Percentiles rank a stretch among this genome's conserved stretches.
phyloP scores from a whole-genome alignment of 805 yeast genomes.

The Maudiozyma saulgeensis region DNA sequence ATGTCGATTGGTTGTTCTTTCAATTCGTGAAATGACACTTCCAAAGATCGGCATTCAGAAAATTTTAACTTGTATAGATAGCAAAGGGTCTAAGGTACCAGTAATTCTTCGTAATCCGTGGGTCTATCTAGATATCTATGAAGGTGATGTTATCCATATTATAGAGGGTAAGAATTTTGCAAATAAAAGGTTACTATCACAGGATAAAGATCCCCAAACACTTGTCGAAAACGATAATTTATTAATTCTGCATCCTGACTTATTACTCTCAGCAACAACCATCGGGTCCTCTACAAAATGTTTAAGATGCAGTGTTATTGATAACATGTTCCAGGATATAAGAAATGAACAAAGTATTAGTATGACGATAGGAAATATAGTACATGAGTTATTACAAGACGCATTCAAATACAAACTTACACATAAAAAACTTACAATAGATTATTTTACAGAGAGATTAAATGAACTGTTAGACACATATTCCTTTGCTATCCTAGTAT shows the following conservation, averaged over 20 bases:
- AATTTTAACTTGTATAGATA: conserved; percentile 43
- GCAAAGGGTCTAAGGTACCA: conserved; percentile 27
- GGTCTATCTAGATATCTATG: conserved; percentile 38
- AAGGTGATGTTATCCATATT: conserved; percentile 53
- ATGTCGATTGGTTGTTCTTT: conserved; percentile 22
- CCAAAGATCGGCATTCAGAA: conserved; percentile 35
- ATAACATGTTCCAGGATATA: conserved; percentile 46
- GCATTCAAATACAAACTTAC: conserved; percentile 30
- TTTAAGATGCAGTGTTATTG: conserved; percentile 57
- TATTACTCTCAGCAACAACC: conserved; percentile 69
- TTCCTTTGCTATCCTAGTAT: conserved; percentile 43
- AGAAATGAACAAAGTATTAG: conserved; percentile 53
- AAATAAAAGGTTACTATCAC: conserved; percentile 23
- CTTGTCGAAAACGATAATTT: conserved; percentile 39
- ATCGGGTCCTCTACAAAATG: conserved; percentile 72
- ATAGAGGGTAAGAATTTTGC: conserved; percentile 34
- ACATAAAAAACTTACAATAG: conserved; percentile 22
- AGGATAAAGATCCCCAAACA: conserved; percentile 21
- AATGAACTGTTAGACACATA: conserved; percentile 37
- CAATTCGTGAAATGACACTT: conserved; percentile 10
- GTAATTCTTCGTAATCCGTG: conserved; percentile 56
- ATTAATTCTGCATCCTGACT: conserved; percentile 79
- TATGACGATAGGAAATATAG: conserved; percentile 69
- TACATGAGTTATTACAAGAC: conserved; percentile 62
- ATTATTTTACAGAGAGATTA: conserved; percentile 24